Percentiles rank a stretch among this genome's conserved stretches.
phyloP scores from a whole-genome alignment of 495 filamentous ascomycete genomes.

The Aspergillus egyptiacus region DNA sequence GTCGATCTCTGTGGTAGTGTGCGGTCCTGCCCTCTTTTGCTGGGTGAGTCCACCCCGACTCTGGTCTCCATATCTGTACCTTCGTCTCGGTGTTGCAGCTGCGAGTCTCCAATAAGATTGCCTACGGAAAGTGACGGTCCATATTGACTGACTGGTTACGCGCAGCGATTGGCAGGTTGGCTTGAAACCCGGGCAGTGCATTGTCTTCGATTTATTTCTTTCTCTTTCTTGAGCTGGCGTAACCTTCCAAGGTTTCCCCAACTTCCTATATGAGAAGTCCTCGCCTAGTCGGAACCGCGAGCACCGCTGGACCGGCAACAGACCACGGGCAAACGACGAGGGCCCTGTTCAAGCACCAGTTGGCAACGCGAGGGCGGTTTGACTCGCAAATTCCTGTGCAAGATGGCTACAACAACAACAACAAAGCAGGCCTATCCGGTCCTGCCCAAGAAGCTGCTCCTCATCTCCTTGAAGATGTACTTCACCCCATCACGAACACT shows the following conservation, averaged over 20 bases:
- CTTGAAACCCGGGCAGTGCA: background rate
- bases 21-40: constrained; percentile 6
- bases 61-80: background rate
- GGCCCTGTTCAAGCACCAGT: background rate
- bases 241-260: background rate
- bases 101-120: constrained; percentile 6
- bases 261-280: background rate
- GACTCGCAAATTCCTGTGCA: background rate
- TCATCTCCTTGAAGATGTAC: constrained; percentile 82
- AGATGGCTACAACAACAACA: constrained; percentile 15
- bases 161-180: constrained; percentile 7
- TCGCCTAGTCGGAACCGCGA: background rate
- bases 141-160: background rate
- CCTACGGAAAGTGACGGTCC: background rate
- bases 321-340: background rate
- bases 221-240: constrained; percentile 3
- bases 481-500: constrained; percentile 61
- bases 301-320: background rate
- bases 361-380: no score
- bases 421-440: constrained; percentile 30
- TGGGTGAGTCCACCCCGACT: constrained; percentile 10
- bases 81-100: background rate
- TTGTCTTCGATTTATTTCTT: constrained; percentile 1
- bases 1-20: constrained; percentile 13
- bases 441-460: constrained; percentile 61